phyloP scores from a whole-genome alignment of 2,329 filamentous ascomycete species.

The Exserohilum rostratum region DNA sequence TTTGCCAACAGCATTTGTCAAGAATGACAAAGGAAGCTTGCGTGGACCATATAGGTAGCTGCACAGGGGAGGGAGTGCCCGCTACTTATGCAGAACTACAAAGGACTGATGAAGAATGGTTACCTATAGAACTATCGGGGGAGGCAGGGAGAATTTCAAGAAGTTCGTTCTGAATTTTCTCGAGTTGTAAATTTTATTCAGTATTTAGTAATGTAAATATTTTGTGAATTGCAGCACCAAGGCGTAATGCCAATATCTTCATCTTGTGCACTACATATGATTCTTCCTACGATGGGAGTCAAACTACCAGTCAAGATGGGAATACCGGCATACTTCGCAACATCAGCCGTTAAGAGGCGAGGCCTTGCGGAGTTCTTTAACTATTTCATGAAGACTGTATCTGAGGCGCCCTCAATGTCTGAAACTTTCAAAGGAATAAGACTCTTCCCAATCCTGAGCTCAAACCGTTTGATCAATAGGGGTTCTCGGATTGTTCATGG shows the following conservation, averaged over 20 bases:
- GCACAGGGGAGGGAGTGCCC: too few species aligned
- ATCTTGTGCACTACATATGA: not conserved
- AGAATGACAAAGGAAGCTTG: not conserved
- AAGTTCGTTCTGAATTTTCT: too few species aligned
- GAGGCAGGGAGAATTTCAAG: too few species aligned
- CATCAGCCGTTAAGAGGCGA: constrained; percentile 14
- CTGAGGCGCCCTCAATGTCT: not conserved
- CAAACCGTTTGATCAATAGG: not conserved
- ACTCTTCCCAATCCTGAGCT: not conserved
- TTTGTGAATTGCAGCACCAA: not conserved
- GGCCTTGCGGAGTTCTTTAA: constrained; percentile 20
- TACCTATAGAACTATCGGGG: too few species aligned
- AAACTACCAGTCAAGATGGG: constrained; percentile 18
- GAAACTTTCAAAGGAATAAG: not conserved
- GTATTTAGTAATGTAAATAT: too few species aligned
- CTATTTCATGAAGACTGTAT: constrained; percentile 10
- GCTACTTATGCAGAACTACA: too few species aligned
- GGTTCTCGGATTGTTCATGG: not conserved
- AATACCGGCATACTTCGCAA: constrained; percentile 25
- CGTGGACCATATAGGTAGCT: not conserved
- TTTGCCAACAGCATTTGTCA: not conserved
- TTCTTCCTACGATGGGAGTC: not conserved
- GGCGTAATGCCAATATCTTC: not conserved
- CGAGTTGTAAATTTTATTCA: too few species aligned
- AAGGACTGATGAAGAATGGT: not conserved